Percentiles rank a stretch among this genome's conserved stretches.
Conservation (phyloP, 331 rosid genomes). For the Erythrophleum ivorense region DNA sequence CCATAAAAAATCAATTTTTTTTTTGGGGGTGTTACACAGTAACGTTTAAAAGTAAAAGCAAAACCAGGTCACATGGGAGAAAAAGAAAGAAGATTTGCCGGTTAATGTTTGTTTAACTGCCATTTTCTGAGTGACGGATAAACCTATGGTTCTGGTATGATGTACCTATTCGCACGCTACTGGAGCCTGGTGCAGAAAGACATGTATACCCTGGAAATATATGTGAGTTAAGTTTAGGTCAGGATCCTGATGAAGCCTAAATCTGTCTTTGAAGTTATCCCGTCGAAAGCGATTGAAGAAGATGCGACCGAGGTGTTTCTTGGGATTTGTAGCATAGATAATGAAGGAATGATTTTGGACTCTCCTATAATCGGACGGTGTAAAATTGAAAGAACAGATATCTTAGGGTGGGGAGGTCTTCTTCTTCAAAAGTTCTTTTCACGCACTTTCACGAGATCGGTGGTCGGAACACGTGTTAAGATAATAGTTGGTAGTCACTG, state of each 20-base stretch:
- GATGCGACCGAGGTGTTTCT: neutral
- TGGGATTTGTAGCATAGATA: neutral
- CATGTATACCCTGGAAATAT: conserved; percentile 35
- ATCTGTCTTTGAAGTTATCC: conserved; percentile 5
- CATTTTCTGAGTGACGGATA: conserved; percentile 29
- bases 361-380: conserved; percentile 15
- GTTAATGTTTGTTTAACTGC: conserved; percentile 49
- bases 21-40: neutral
- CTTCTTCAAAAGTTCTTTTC: neutral
- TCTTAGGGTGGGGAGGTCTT: conserved; percentile 4
- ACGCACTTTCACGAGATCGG: conserved; percentile 42
- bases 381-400: neutral
- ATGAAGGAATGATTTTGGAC: neutral
- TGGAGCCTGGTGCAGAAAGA: conserved; percentile 1
- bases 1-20: neutral
- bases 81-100: conserved; percentile 16
- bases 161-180: neutral
- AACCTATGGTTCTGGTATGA: neutral
- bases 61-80: conserved; percentile 4
- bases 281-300: neutral
- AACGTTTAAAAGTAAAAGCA: neutral
- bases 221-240: neutral
- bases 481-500: neutral
- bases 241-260: neutral
- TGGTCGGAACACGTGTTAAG: conserved; percentile 40